Conservation (phyloP, 208 protist species). For the Angomonas ambiguus region DNA sequence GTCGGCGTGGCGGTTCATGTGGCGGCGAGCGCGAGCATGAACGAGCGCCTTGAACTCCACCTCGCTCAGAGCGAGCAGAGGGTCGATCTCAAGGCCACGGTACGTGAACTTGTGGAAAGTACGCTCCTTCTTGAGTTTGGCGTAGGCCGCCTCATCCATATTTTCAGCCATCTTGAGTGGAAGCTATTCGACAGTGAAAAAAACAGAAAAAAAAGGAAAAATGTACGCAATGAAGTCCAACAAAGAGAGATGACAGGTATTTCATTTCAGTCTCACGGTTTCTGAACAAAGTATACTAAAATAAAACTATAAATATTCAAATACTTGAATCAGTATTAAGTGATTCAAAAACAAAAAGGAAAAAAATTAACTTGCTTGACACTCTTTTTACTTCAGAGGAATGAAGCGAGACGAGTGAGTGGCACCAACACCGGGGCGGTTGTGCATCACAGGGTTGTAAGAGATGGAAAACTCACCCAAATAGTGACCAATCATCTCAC, state of each 20-base stretch:
- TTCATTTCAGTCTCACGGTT: no score
- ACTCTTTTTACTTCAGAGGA: conserved; percentile 57
- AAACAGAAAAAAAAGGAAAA: conserved; percentile 9
- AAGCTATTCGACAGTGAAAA: no score
- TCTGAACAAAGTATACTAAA: no score
- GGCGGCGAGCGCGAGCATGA: conserved; percentile 91
- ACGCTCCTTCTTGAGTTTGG: conserved; percentile 95
- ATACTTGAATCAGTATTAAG: conserved; percentile 1
- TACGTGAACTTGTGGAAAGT: conserved; percentile 99
- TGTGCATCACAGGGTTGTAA: conserved; percentile 99
- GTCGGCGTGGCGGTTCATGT: conserved; percentile 92
- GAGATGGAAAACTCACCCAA: conserved; percentile 99
- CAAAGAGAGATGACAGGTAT: no score
- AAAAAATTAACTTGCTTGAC: neutral
- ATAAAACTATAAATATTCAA: no score
- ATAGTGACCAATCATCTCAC: conserved; percentile 99
- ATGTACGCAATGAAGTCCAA: neutral
- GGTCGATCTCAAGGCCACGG: conserved; percentile 94
- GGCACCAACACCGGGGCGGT: conserved; percentile 98
- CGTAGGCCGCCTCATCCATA: conserved; percentile 85
- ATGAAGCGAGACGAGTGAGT: conserved; percentile 94
- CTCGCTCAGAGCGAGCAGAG: conserved; percentile 91
- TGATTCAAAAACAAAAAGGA: neutral
- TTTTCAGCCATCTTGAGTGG: conserved; percentile 49
- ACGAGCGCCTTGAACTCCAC: conserved; percentile 95